Conservation (phyloP, 1,284 basidiomycete genomes). For the Salmacisia buchloeana region DNA sequence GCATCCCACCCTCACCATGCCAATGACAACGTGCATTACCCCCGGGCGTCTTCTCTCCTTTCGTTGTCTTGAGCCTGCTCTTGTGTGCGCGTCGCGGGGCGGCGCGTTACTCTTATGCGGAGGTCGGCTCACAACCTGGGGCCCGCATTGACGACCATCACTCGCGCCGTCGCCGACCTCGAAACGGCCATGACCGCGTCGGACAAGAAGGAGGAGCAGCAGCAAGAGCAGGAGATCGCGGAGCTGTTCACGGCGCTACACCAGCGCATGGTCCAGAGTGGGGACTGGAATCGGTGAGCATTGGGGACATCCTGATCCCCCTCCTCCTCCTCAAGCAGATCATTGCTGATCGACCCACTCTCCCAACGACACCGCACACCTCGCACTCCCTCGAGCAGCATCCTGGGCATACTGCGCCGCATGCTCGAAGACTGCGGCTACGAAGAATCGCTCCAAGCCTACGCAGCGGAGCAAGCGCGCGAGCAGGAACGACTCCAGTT, state of each 20-base stretch:
- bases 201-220: background rate
- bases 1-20: no score
- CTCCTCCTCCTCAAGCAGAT: background rate
- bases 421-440: constrained; percentile 33
- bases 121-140: no score
- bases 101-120: no score
- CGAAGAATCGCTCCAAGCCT: constrained; percentile 14
- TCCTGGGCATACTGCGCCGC: constrained; percentile 20
- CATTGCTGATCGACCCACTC: background rate
- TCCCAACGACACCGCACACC: background rate
- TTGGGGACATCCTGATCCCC: no score
- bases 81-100: no score
- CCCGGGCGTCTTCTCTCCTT: no score
- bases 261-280: constrained; percentile 28
- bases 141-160: no score
- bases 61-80: no score
- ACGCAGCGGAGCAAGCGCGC: constrained; percentile 14
- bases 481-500: constrained; percentile 14
- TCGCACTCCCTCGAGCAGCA: background rate
- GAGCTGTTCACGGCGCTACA: constrained; percentile 29
- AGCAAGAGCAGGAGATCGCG: constrained; percentile 13
- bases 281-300: constrained; percentile 25
- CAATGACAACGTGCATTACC: no score
- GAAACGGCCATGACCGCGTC: background rate
- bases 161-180: no score